Evolutionary conservation across 345 rosid species (phyloP), one percentile per base, ranked within the genome.

Genomic region (Garcia nutans): DNA sequence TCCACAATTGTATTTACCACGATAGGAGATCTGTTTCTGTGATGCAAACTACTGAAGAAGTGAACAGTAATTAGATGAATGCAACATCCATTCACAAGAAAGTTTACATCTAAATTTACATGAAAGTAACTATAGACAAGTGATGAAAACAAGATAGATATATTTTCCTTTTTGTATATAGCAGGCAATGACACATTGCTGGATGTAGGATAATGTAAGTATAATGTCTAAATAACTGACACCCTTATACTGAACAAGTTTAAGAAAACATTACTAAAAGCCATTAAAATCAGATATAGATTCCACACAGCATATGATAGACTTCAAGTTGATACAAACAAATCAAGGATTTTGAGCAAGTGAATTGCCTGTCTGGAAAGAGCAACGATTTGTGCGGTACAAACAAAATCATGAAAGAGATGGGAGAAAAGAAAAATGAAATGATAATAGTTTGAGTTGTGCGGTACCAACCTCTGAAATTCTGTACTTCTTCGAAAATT

Each of bases 381-480:
- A 45, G 1, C 49, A 45, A 45, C 6, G 49, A 45, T n/a, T n/a
- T n/a, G n/a, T n/a, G n/a, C n/a, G n/a, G n/a, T n/a, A n/a, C n/a
- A n/a, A n/a, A n/a, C n/a, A n/a, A n/a, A n/a, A 50, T 7, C 24
- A 3, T 19, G n/a, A 45, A 42, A n/a, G 16, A 62, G 2, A 50
- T 3, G 8, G 22, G 1, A 54, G 12, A 26, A 16, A 10, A 24
- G 22, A n/a, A 55, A 74, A 41, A 57, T 31, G 23, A 8, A 15
- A 50, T 16, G 15, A 10, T 50, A 23, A 5, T 60, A 26, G 71
- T 58, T 22, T 37, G 63, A 62, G 45, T 70, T 28, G 13, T 52
- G 41, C 52, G 28, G 45, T 55, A 68, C 82, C 56, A 57, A 85
- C 84, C 84, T 85, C 65, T 78, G 71, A 49, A 54, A 44, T 62